Percentiles rank a stretch among this genome's conserved stretches.
These are phyloP conservation scores for Wickerhamiella australiensis DNA, from an alignment of 805 yeast genomes.

Conservation along the genomic window DNA sequence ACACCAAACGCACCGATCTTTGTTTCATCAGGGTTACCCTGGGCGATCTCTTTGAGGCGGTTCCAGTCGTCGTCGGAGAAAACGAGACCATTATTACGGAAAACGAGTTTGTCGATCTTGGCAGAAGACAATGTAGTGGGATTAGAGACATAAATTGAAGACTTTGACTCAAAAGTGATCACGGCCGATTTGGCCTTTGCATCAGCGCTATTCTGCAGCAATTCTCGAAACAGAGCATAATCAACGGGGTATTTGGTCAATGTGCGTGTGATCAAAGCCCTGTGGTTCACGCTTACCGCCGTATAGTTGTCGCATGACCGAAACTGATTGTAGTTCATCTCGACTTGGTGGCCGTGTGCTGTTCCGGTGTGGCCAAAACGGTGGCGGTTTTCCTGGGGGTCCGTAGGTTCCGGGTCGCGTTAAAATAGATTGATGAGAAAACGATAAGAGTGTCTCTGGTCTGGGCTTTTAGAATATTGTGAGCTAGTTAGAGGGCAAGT, in stretches of 20 bases:
- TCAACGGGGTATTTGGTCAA: slow-evolving; percentile 34
- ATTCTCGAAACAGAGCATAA: slow-evolving; percentile 32
- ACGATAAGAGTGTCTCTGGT: no score
- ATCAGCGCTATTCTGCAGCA: slow-evolving; percentile 33
- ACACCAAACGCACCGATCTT: slow-evolving; percentile 36
- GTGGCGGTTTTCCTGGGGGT: neutral
- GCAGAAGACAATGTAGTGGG: slow-evolving; percentile 22
- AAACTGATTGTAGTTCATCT: slow-evolving; percentile 22
- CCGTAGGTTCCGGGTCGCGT: no score
- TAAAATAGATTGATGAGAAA: no score
- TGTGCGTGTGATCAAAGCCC: slow-evolving; percentile 33
- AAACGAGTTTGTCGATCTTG: slow-evolving; percentile 22
- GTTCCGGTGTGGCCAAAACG: neutral
- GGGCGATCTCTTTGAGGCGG: slow-evolving; percentile 32
- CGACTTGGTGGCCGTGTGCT: no score
- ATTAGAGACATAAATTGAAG: slow-evolving; percentile 12
- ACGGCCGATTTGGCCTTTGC: slow-evolving; percentile 29
- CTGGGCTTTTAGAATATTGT: no score
- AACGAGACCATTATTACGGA: slow-evolving; percentile 27
- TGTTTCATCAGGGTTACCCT: slow-evolving; percentile 34
- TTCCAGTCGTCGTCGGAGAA: slow-evolving; percentile 32
- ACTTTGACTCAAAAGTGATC: slow-evolving; percentile 22
- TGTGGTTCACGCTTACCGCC: slow-evolving; percentile 32
- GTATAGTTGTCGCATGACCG: slow-evolving; percentile 18
- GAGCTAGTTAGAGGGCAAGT: no score